phyloP scores from a whole-genome alignment of 2,329 filamentous ascomycete genomes.

The Penicillium sp. region DNA sequence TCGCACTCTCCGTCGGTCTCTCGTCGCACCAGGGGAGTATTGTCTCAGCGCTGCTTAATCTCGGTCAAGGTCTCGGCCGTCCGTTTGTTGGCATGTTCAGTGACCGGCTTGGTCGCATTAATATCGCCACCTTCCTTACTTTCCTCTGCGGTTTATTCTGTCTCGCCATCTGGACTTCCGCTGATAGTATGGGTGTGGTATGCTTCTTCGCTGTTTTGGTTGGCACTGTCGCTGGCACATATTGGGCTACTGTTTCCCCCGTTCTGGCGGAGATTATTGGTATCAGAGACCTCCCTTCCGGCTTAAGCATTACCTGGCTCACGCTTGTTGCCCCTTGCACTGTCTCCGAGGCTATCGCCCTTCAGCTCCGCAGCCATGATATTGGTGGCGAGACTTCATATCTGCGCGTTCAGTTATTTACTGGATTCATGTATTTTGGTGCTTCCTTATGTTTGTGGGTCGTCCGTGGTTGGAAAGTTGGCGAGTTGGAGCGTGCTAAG shows the following conservation, averaged over 20 bases:
- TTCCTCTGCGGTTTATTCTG: constrained; percentile 58
- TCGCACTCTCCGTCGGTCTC: constrained; percentile 60
- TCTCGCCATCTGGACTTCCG: constrained; percentile 61
- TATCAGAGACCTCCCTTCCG: constrained; percentile 56
- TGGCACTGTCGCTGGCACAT: constrained; percentile 60
- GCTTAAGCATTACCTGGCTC: constrained; percentile 61
- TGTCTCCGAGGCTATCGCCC: constrained; percentile 56
- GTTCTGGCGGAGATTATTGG: constrained; percentile 63
- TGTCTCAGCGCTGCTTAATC: constrained; percentile 62
- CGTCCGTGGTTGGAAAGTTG: constrained; percentile 43
- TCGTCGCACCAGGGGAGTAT: constrained; percentile 59
- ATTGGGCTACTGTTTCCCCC: constrained; percentile 59
- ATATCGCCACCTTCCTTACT: constrained; percentile 59
- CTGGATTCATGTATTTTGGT: constrained; percentile 60
- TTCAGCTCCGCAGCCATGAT: constrained; percentile 53
- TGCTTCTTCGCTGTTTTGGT: constrained; percentile 60
- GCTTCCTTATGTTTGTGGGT: constrained; percentile 52
- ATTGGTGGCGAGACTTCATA: constrained; percentile 33
- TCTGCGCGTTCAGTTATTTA: constrained; percentile 53
- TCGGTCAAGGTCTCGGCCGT: constrained; percentile 58
- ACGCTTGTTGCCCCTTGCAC: constrained; percentile 55
- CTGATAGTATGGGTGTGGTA: constrained; percentile 58
- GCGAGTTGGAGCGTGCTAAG: constrained; percentile 28
- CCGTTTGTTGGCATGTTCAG: constrained; percentile 64
- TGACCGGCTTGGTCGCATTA: constrained; percentile 61